These are phyloP conservation scores for Phytophthora uliginosa DNA, from an alignment of 352 stramenopile species.

Conservation along the genomic window DNA sequence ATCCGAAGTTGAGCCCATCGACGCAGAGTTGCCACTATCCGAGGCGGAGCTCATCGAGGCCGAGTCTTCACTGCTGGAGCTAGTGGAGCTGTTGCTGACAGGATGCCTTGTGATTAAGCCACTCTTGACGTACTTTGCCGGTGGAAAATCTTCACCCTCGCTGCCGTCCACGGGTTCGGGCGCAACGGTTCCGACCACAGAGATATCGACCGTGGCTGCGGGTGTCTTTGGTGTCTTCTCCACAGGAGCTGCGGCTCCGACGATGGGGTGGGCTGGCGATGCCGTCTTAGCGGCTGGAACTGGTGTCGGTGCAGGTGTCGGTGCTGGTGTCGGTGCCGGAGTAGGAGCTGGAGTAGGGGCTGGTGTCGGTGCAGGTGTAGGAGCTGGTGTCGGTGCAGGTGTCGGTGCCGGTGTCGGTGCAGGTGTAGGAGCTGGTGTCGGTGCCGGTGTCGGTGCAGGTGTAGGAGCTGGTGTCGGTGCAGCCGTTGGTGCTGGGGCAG, in stretches of 20 bases:
- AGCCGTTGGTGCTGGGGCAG: conserved; percentile 8
- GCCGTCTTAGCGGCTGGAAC: not conserved
- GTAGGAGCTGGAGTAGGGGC: not conserved
- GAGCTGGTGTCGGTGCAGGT: conserved; percentile 1
- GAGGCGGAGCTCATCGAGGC: conserved; percentile 1
- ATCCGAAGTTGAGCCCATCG: conserved; percentile 9
- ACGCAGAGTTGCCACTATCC: not conserved
- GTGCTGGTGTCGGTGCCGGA: not conserved
- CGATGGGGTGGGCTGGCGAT: conserved; percentile 13
- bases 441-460: conserved; percentile 4
- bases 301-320: conserved; percentile 5
- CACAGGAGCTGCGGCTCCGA: conserved; percentile 2
- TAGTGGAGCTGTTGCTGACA: conserved; percentile 20
- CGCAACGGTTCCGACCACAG: conserved; percentile 14
- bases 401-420: conserved; percentile 7
- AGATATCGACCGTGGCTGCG: not conserved
- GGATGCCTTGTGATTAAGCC: conserved; percentile 19
- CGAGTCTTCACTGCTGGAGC: conserved; percentile 10
- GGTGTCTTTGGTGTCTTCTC: not conserved
- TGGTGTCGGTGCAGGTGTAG: conserved; percentile 8
- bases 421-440: conserved; percentile 3
- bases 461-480: conserved; percentile 1
- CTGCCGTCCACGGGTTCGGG: conserved; percentile 13
- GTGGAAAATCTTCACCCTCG: conserved; percentile 7
- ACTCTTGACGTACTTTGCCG: conserved; percentile 15